These are phyloP conservation scores for Stagonosporopsis cucurbitacearum DNA, from an alignment of 2,329 filamentous ascomycete species.

Conservation along the genomic window DNA sequence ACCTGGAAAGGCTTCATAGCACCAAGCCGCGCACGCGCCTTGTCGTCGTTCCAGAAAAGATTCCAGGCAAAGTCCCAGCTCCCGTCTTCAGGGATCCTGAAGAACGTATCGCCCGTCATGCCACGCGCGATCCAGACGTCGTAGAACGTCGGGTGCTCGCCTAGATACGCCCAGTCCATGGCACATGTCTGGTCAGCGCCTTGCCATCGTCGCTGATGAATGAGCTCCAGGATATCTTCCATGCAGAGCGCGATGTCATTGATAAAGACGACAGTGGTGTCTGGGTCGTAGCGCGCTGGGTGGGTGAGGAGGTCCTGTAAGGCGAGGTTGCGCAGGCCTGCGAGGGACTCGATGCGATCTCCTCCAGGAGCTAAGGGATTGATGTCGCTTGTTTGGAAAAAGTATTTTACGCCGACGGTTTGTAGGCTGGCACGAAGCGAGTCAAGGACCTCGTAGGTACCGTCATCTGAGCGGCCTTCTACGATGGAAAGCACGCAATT, in stretches of 20 bases:
- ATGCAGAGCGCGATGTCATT: slow-evolving; percentile 69
- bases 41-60: slow-evolving; percentile 59
- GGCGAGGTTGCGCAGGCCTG: slow-evolving; percentile 61
- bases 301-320: slow-evolving; percentile 54
- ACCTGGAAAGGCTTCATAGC: slow-evolving; percentile 62
- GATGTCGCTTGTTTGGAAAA: slow-evolving; percentile 53
- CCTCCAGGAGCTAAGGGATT: slow-evolving; percentile 46
- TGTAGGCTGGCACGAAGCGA: slow-evolving; percentile 51
- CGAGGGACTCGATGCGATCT: slow-evolving; percentile 57
- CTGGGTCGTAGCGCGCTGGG: slow-evolving; percentile 92
- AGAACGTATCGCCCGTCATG: slow-evolving; percentile 63
- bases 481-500: slow-evolving; percentile 62
- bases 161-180: slow-evolving; percentile 64
- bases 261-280: slow-evolving; percentile 88
- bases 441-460: slow-evolving; percentile 59
- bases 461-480: slow-evolving; percentile 63
- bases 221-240: slow-evolving; percentile 65
- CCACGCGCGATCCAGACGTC: slow-evolving; percentile 63
- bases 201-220: slow-evolving; percentile 56
- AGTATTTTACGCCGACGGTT: slow-evolving; percentile 49
- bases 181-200: slow-evolving; percentile 64
- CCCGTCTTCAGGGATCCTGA: slow-evolving; percentile 58
- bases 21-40: slow-evolving; percentile 44
- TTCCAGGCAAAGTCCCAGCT: slow-evolving; percentile 51
- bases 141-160: slow-evolving; percentile 59